These are phyloP conservation scores for Phytophthora litchii DNA, from an alignment of 352 stramenopile genomes.

Conservation along the genomic window DNA sequence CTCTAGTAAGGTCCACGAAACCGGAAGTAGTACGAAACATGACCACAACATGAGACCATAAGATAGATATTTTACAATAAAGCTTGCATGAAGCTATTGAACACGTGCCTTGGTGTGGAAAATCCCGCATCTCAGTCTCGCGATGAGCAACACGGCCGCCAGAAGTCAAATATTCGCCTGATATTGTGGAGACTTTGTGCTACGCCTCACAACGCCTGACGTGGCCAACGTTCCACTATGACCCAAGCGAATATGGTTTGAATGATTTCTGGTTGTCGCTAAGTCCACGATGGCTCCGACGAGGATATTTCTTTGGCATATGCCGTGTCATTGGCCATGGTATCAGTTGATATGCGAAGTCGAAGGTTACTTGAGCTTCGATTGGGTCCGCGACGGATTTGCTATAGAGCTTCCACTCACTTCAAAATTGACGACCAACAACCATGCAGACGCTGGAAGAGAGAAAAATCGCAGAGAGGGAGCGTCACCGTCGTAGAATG, in stretches of 20 bases:
- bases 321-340: too few relatives aligned
- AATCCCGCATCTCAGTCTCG: too few relatives aligned
- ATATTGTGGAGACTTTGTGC: not conserved
- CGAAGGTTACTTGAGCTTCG: too few relatives aligned
- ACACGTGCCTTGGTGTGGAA: too few relatives aligned
- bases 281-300: too few relatives aligned
- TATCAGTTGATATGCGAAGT: too few relatives aligned
- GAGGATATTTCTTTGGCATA: too few relatives aligned
- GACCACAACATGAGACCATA: not conserved
- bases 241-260: too few relatives aligned
- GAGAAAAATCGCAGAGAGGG: constrained; percentile 6
- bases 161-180: not conserved
- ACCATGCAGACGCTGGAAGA: constrained; percentile 15
- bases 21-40: not conserved
- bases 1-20: not conserved
- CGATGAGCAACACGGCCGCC: too few relatives aligned
- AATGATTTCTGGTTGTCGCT: too few relatives aligned
- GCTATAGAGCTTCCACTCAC: constrained; percentile 1
- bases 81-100: constrained; percentile 1
- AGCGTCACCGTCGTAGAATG: constrained; percentile 23
- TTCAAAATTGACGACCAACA: constrained; percentile 2
- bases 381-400: too few relatives aligned
- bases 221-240: constrained; percentile 2
- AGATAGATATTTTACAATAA: not conserved
- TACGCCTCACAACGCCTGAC: constrained; percentile 3